These are phyloP conservation scores for Heterobasidion irregulare DNA, from an alignment of 1,284 basidiomycete genomes.

Conservation along the genomic window DNA sequence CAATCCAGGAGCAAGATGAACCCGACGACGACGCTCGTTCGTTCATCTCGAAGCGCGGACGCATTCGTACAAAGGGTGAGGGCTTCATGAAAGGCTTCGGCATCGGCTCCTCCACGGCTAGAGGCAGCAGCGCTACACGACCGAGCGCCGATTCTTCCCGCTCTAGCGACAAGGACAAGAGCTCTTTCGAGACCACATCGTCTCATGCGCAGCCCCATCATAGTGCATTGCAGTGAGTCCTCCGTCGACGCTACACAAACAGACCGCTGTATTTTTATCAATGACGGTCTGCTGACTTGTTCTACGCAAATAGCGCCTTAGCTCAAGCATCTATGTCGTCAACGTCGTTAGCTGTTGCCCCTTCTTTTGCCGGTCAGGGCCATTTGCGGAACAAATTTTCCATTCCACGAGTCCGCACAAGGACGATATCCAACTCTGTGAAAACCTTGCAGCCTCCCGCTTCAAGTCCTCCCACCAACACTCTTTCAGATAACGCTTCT, in stretches of 20 bases:
- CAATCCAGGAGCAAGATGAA: constrained; percentile 38
- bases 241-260: neutral
- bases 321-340: constrained; percentile 55
- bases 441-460: constrained; percentile 10
- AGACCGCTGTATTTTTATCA: neutral
- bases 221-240: constrained; percentile 52
- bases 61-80: constrained; percentile 24
- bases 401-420: constrained; percentile 22
- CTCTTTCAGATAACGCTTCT: constrained; percentile 17
- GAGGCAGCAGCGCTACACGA: constrained; percentile 34
- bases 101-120: constrained; percentile 18
- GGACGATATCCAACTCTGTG: constrained; percentile 21
- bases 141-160: constrained; percentile 57
- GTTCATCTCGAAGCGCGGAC: constrained; percentile 18
- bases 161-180: constrained; percentile 41
- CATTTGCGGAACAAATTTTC: constrained; percentile 26
- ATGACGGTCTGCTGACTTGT: neutral
- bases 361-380: constrained; percentile 17
- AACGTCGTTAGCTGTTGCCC: constrained; percentile 33
- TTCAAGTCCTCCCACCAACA: constrained; percentile 9
- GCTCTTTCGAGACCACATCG: constrained; percentile 50
- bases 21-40: constrained; percentile 23
- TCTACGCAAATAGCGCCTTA: constrained; percentile 26
- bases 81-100: constrained; percentile 35
- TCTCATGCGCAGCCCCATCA: constrained; percentile 36